Evolutionary conservation across 148 eudicot genomes (phyloP), one percentile per base, ranked within the genome.

Genomic region (Euryodendron excelsum): DNA sequence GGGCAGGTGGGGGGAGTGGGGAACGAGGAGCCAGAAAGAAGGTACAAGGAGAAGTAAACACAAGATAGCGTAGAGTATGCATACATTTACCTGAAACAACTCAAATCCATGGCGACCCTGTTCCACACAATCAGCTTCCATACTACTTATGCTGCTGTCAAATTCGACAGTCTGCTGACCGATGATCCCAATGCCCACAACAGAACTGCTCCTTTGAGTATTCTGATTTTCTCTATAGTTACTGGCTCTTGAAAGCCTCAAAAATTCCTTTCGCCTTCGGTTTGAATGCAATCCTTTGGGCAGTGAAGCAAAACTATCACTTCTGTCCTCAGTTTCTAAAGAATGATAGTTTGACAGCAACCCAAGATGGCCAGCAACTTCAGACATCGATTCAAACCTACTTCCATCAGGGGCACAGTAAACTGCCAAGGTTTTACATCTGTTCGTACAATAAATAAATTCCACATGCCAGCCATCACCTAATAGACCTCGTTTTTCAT

Each of bases 391-490:
- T 23, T 72, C 84, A 78, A 86, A 80, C 83, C 84, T 86, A 44
- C 83, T 86, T 37, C 89, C 91, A 79, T 88, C 89, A 18, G 91
- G 91, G 21, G 89, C 85, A 82, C 78, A 74, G 52, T 84, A 88
- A 36, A 84, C 79, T 47, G 89, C 70, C 76, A 72, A 78, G 70
- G 89, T 86, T 64, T 88, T 86, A 58, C 77, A 64, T 60, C 78
- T 74, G 36, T 48, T 79, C 47, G 59, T 60, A 47, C 89, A 86
- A 47, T 76, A 88, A 48, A 80, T 61, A 79, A 88, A 88, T 76
- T 88, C 87, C 21, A 88, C 88, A 64, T 45, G 80, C 91, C 91
- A 88, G 71, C 88, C 89, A 48, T 84, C 88, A 25, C 79, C 81
- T 60, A 88, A 50, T 28, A 66, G 27, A 56, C 89, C 89, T 36